These are phyloP conservation scores for Acer saccharum DNA, from an alignment of 345 rosid genomes.

Conservation along the genomic window DNA sequence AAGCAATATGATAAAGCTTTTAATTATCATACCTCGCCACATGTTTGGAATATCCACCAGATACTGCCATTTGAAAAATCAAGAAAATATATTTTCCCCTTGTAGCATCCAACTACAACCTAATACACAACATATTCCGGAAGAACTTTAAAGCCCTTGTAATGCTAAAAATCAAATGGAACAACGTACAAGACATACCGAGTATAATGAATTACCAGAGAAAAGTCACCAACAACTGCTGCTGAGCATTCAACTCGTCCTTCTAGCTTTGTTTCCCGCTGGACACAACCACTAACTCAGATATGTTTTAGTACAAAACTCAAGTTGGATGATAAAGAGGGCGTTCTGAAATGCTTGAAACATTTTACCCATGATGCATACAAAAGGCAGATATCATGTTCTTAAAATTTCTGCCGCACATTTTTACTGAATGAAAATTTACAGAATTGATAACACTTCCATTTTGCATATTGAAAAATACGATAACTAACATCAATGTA, in stretches of 20 bases:
- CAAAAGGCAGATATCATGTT: background rate
- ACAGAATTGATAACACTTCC: background rate
- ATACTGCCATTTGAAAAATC: conserved; percentile 65
- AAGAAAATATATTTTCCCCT: conserved; percentile 79
- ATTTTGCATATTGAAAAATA: background rate
- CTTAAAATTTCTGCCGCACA: background rate
- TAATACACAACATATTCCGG: conserved; percentile 24
- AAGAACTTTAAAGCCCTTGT: conserved; percentile 14
- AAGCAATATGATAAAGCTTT: conserved; percentile 10
- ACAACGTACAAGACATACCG: conserved; percentile 17
- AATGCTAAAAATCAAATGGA: conserved; percentile 19
- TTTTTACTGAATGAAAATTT: background rate
- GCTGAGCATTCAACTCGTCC: conserved; percentile 95
- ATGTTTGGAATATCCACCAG: conserved; percentile 83
- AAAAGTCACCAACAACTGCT: conserved; percentile 66
- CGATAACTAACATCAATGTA: background rate
- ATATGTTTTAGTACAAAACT: conserved; percentile 5
- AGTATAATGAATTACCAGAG: conserved; percentile 57
- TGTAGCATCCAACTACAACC: conserved; percentile 95
- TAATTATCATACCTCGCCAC: conserved; percentile 66
- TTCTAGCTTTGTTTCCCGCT: conserved; percentile 72
- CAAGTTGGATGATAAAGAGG: conserved; percentile 19
- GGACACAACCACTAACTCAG: conserved; percentile 66
- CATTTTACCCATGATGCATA: conserved; percentile 10
- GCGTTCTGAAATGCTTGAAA: background rate